phyloP scores from a whole-genome alignment of 2,329 filamentous ascomycete species.

The Escovopsis weberi region DNA sequence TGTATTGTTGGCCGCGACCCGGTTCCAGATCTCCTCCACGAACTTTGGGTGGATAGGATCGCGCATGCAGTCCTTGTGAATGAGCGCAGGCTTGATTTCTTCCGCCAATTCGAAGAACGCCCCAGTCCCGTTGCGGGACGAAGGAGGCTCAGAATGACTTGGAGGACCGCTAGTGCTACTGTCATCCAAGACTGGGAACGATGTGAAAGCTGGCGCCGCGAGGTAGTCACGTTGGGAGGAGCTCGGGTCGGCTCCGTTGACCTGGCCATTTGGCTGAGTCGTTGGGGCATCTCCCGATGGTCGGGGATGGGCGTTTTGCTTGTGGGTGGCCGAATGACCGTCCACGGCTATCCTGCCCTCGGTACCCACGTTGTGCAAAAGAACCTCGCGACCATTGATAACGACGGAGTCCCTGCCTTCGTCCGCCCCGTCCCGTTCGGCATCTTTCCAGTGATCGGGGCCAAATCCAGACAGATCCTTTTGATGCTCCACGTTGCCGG shows the following conservation, averaged over 20 bases:
- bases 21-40: constrained; percentile 76
- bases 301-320: constrained; percentile 19
- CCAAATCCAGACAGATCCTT: constrained; percentile 70
- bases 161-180: constrained; percentile 61
- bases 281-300: constrained; percentile 25
- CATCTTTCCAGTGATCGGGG: constrained; percentile 56
- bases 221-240: constrained; percentile 56
- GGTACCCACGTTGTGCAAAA: constrained; percentile 47
- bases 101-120: constrained; percentile 39
- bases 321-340: constrained; percentile 10
- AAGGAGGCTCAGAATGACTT: constrained; percentile 35
- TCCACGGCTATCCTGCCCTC: constrained; percentile 49
- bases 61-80: constrained; percentile 86
- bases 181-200: constrained; percentile 58
- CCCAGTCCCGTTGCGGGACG: constrained; percentile 30
- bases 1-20: constrained; percentile 85
- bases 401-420: constrained; percentile 58
- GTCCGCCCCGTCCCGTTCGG: constrained; percentile 45
- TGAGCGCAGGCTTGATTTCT: constrained; percentile 57
- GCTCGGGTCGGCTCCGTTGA: constrained; percentile 30
- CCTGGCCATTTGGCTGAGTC: too few relatives aligned
- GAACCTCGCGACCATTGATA: constrained; percentile 53
- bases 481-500: constrained; percentile 45
- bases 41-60: constrained; percentile 76
- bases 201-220: constrained; percentile 53